These are phyloP conservation scores for Penicillium sp. DNA, from an alignment of 2,329 filamentous ascomycete species.

Conservation along the genomic window DNA sequence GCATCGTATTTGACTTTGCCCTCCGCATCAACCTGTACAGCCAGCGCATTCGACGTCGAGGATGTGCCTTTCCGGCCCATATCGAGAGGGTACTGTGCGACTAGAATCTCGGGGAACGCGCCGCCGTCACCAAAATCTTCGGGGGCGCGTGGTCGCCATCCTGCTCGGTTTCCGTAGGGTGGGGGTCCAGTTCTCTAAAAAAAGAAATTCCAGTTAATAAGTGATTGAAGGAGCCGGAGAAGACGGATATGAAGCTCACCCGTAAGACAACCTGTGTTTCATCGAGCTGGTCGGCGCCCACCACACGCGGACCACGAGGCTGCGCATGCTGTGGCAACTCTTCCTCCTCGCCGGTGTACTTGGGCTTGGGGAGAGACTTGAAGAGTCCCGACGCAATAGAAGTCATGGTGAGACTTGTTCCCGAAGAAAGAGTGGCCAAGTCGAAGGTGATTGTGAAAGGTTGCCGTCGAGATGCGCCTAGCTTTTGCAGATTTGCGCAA, in stretches of 20 bases:
- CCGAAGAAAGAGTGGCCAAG: slow-evolving; percentile 20
- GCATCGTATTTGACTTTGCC: slow-evolving; percentile 97
- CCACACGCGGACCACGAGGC: slow-evolving; percentile 77
- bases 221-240: neutral
- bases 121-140: slow-evolving; percentile 97
- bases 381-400: slow-evolving; percentile 72
- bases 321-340: slow-evolving; percentile 71
- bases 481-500: slow-evolving; percentile 25
- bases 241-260: slow-evolving; percentile 46
- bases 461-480: slow-evolving; percentile 21
- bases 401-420: slow-evolving; percentile 54
- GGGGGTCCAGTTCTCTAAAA: slow-evolving; percentile 75
- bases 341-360: slow-evolving; percentile 88
- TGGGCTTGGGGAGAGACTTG: slow-evolving; percentile 81
- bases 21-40: slow-evolving; percentile 86
- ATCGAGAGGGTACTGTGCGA: slow-evolving; percentile 93
- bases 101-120: slow-evolving; percentile 88
- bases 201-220: slow-evolving; percentile 6
- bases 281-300: slow-evolving; percentile 77
- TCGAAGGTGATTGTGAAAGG: slow-evolving; percentile 20
- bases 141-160: slow-evolving; percentile 85
- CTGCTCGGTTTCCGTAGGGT: slow-evolving; percentile 79
- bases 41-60: slow-evolving; percentile 78
- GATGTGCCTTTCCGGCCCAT: slow-evolving; percentile 80
- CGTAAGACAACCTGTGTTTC: slow-evolving; percentile 82